Evolutionary conservation across 768 basidiomycete genomes (phyloP).

Genomic region (Tulasnella calospora): DNA sequence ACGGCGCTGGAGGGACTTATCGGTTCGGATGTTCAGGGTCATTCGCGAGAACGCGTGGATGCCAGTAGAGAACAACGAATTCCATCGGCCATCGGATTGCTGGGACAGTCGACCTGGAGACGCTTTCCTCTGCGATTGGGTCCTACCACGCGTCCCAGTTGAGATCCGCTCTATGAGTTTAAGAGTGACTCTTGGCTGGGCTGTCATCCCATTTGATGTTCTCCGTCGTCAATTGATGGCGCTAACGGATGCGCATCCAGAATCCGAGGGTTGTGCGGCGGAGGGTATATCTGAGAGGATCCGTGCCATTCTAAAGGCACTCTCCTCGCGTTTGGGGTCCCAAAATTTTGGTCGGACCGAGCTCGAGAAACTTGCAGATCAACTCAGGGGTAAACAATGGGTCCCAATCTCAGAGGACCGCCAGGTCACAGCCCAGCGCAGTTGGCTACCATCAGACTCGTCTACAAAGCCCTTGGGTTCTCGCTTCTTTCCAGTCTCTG

Average conservation of each 20-base stretch:
- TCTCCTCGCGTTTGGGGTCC: neutral
- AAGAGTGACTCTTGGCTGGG: neutral
- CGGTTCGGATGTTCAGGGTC: neutral
- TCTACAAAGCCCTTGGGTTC: neutral
- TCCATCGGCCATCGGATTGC: neutral
- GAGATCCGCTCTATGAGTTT: neutral
- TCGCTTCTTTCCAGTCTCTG: neutral
- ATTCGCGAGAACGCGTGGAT: neutral
- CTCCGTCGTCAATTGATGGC: neutral
- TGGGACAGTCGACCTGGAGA: neutral
- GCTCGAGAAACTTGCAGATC: neutral
- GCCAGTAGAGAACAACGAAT: neutral
- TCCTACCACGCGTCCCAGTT: neutral
- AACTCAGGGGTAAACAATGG: neutral
- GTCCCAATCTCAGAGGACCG: neutral
- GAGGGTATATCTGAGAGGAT: neutral
- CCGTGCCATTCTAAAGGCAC: neutral
- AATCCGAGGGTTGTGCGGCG: neutral
- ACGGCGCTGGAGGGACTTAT: neutral
- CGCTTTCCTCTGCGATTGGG: neutral
- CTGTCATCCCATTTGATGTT: neutral
- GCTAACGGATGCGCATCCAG: neutral
- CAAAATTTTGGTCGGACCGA: neutral
- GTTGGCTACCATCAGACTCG: neutral
- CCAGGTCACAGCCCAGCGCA: neutral